Conservation (phyloP, 2,329 filamentous ascomycete species). For the Lachnellula subtilissima region DNA sequence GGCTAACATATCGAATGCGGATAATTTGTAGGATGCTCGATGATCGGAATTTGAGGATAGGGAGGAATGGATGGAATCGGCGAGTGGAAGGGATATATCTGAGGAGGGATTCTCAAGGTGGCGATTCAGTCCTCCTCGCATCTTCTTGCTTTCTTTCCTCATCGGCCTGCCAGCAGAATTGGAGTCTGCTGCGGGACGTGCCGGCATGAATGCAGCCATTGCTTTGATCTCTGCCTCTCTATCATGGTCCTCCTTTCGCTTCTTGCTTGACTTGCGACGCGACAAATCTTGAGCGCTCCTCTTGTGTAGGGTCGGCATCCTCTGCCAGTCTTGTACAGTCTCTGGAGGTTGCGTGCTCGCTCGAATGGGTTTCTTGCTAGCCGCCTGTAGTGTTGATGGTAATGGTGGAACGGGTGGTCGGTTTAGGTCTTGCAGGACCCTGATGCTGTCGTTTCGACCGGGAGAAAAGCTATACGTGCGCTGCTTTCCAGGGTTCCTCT, state of each 20-base stretch:
- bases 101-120: conserved; percentile 52
- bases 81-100: conserved; percentile 68
- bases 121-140: conserved; percentile 50
- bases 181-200: conserved; percentile 55
- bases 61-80: conserved; percentile 70
- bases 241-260: conserved; percentile 67
- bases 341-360: conserved; percentile 22
- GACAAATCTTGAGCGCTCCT: conserved; percentile 55
- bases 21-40: conserved; percentile 69
- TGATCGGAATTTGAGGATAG: conserved; percentile 72
- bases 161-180: conserved; percentile 55
- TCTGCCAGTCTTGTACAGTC: conserved; percentile 35
- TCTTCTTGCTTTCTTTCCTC: conserved; percentile 62
- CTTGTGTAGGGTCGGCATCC: conserved; percentile 55
- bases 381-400: conserved; percentile 19
- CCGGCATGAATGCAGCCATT: conserved; percentile 68
- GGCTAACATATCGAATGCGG: conserved; percentile 72
- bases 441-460: conserved; percentile 51
- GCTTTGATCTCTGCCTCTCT: conserved; percentile 85
- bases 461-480: conserved; percentile 60
- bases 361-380: conserved; percentile 14
- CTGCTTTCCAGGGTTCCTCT: conserved; percentile 41
- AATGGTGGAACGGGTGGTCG: conserved; percentile 28
- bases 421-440: conserved; percentile 31
- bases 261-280: conserved; percentile 71